Conservation (phyloP, 305 asterid genomes). For the Solanum hybrid region DNA sequence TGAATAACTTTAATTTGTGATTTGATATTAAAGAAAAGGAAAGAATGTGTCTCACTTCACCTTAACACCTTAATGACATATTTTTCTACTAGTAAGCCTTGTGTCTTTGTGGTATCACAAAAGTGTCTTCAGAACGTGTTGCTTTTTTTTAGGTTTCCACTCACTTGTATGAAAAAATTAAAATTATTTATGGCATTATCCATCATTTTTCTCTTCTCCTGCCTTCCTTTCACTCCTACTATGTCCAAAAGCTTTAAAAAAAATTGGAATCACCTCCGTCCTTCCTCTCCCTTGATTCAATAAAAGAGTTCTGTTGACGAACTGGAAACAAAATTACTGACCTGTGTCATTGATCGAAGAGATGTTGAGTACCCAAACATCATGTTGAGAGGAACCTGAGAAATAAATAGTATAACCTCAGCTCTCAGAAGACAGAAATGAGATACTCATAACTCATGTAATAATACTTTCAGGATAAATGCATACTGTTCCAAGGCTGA, state of each 20-base stretch:
- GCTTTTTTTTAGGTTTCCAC: not conserved
- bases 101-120: not conserved
- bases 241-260: not conserved
- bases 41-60: not conserved
- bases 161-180: not conserved
- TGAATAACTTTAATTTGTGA: not conserved
- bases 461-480: not conserved
- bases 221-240: not conserved
- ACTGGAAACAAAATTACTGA: slow-evolving; percentile 13
- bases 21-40: not conserved
- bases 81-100: not conserved
- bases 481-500: not conserved
- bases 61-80: not conserved
- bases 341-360: slow-evolving; percentile 99
- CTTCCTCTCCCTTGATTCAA: not conserved
- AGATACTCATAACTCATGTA: not conserved
- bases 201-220: not conserved
- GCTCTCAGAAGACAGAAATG: not conserved
- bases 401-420: not conserved
- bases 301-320: not conserved
- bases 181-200: not conserved
- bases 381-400: slow-evolving; percentile 97
- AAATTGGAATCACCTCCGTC: not conserved
- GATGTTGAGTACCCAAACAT: slow-evolving; percentile 98
- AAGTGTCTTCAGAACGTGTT: not conserved